Evolutionary conservation across 2,329 filamentous ascomycete genomes (phyloP), one percentile per base, ranked within the genome.

Genomic region (Mycosphaerelloides madeirae): DNA sequence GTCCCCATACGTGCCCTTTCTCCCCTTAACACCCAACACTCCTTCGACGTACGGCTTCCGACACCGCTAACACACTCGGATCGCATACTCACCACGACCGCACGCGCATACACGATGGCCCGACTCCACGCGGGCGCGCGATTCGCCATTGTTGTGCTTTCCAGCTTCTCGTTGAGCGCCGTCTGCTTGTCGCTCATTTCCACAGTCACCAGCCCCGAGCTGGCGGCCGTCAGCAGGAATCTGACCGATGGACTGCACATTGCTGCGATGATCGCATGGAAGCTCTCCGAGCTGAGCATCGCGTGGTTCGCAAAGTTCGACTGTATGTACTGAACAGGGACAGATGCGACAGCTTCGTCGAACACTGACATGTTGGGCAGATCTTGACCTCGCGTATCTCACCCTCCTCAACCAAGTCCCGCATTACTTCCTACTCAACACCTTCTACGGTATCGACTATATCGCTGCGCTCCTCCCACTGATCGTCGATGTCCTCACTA

Each of bases 221-320:
- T 95, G 31, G 80, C 81, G 1, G 69, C 71, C 19, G 76, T 91
- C 46, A 84, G 80, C 63, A 79, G 81, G 58, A 76, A 75, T 44
- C 66, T 80, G 48, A 79, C 83, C 39, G 75, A 76, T 41, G 80
- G 79, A 73, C 67, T 69, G 60, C 80, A 87, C 62, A 74, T 87
- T 20, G 72, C 66, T 5, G 70, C 67, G 13, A 60, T 80, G 49
- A 60, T 82, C 40, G 73, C 56, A 9, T 78, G 73, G 71, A 75
- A 86, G 78, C 63, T 71, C 29, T 65, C 81, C 36, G 83, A 89
- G 63, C 73, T 95, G 41, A 79, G 73, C 18, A 61, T 90, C 36
- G 83, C 79, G 36, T 95, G 88, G 87, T 78, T 78, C 56, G 73
- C 81, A 33, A 75, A 81, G 51, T 86, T 85, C 62, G 87, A 94